Conservation (phyloP, 208 protist genomes). For the Trypanosoma brucei region DNA sequence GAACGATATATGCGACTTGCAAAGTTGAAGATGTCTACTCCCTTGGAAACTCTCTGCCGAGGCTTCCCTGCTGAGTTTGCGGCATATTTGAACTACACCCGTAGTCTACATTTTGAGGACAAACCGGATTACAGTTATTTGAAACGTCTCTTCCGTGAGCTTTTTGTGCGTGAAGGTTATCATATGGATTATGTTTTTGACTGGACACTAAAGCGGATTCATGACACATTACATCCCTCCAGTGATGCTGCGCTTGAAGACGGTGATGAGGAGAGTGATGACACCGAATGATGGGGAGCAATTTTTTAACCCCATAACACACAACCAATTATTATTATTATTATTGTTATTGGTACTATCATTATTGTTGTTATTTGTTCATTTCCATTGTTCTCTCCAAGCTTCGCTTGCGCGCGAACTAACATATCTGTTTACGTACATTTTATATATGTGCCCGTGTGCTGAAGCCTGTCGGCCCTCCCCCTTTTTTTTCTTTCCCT, state of each 20-base stretch:
- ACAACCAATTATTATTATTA: too few species aligned
- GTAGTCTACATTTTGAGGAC: conserved; percentile 55
- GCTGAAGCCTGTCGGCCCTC: background rate
- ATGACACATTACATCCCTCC: background rate
- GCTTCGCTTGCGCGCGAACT: too few species aligned
- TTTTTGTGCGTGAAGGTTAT: conserved; percentile 30
- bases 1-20: conserved; percentile 38
- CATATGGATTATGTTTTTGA: conserved; percentile 62
- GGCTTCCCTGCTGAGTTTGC: conserved; percentile 64
- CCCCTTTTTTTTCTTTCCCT: background rate
- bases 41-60: conserved; percentile 37
- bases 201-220: conserved; percentile 26
- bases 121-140: conserved; percentile 76
- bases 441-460: too few species aligned
- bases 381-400: too few species aligned
- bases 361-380: too few species aligned
- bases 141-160: conserved; percentile 37
- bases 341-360: too few species aligned
- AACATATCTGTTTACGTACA: too few species aligned
- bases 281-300: background rate
- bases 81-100: conserved; percentile 46
- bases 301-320: too few species aligned
- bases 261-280: background rate
- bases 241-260: background rate
- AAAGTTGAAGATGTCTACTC: conserved; percentile 54